Evolutionary conservation across 2,329 filamentous ascomycete genomes (phyloP).

Genomic region (Ophiostoma tasmaniense): DNA sequence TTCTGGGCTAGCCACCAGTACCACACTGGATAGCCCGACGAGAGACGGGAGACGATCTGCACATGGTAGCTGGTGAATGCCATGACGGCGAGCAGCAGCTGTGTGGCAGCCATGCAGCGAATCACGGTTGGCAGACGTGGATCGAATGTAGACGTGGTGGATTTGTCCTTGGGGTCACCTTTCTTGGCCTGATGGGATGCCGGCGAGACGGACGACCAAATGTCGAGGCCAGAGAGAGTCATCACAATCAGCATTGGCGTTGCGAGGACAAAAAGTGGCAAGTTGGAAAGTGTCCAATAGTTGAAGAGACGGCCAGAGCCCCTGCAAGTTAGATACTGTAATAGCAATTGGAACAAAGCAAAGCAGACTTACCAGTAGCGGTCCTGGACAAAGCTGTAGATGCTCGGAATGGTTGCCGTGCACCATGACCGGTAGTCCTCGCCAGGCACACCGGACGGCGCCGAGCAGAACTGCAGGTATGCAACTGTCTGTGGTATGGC

Average conservation of each 20-base stretch:
- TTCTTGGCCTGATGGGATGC: constrained; percentile 7
- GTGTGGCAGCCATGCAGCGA: constrained; percentile 57
- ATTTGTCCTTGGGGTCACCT: background rate
- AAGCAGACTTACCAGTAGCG: constrained; percentile 65
- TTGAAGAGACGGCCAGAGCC: constrained; percentile 68
- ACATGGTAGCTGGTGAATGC: constrained; percentile 80
- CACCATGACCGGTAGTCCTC: constrained; percentile 63
- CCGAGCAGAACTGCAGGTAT: constrained; percentile 60
- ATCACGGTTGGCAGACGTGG: constrained; percentile 29
- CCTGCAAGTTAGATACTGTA: constrained; percentile 41
- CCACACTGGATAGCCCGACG: constrained; percentile 83
- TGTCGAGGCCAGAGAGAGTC: constrained; percentile 48
- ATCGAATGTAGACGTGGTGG: constrained; percentile 8
- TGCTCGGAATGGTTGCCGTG: constrained; percentile 61
- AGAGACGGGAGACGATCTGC: constrained; percentile 84
- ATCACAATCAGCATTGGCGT: constrained; percentile 66
- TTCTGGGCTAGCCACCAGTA: constrained; percentile 66
- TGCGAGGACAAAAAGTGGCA: constrained; percentile 81
- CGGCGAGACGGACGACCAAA: background rate
- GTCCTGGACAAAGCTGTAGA: constrained; percentile 82
- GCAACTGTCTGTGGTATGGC: constrained; percentile 66
- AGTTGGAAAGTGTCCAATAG: constrained; percentile 83
- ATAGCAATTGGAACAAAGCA: too few relatives aligned
- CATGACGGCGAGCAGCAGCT: constrained; percentile 61
- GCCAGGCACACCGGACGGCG: constrained; percentile 21